These are phyloP conservation scores for Aegilops umbellulata DNA, from an alignment of 176 grass and related monocot species.

Conservation along the genomic window DNA sequence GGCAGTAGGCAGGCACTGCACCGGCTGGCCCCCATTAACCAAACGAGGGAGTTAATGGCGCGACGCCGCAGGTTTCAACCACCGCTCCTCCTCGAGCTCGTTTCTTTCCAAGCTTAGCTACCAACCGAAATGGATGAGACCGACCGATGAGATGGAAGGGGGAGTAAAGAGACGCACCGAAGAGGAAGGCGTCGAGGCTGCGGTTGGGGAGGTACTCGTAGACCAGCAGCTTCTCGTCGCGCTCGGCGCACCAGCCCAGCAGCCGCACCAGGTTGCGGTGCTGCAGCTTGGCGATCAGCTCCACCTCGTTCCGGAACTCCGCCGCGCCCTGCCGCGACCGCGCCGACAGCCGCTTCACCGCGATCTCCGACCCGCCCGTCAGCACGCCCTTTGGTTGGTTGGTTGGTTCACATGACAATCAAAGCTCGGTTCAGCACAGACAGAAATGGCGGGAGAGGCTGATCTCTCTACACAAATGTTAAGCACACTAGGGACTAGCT, in stretches of 20 bases:
- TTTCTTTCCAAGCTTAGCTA: background rate
- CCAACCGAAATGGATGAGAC: background rate
- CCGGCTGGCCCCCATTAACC: background rate
- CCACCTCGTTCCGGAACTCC: conserved; percentile 89
- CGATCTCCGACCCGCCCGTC: conserved; percentile 55
- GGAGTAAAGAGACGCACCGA: conserved; percentile 26
- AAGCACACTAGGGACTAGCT: background rate
- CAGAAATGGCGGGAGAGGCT: background rate
- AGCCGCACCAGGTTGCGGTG: conserved; percentile 89
- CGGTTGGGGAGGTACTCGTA: conserved; percentile 90
- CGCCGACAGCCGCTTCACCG: conserved; percentile 81
- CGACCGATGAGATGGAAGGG: no score
- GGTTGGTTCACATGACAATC: no score
- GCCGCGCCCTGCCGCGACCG: conserved; percentile 63
- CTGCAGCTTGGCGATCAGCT: conserved; percentile 93
- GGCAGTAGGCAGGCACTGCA: background rate
- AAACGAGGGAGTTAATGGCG: conserved; percentile 16
- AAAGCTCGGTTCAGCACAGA: background rate
- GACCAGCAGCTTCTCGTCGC: conserved; percentile 83
- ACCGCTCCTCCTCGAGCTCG: background rate
- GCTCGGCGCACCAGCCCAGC: conserved; percentile 76
- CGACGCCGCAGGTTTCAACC: background rate
- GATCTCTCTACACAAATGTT: background rate
- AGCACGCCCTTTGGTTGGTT: conserved; percentile 54
- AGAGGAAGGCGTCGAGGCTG: conserved; percentile 84